These are phyloP conservation scores for Mycosphaerella sp. DNA, from an alignment of 2,329 filamentous ascomycete species.

Conservation along the genomic window DNA sequence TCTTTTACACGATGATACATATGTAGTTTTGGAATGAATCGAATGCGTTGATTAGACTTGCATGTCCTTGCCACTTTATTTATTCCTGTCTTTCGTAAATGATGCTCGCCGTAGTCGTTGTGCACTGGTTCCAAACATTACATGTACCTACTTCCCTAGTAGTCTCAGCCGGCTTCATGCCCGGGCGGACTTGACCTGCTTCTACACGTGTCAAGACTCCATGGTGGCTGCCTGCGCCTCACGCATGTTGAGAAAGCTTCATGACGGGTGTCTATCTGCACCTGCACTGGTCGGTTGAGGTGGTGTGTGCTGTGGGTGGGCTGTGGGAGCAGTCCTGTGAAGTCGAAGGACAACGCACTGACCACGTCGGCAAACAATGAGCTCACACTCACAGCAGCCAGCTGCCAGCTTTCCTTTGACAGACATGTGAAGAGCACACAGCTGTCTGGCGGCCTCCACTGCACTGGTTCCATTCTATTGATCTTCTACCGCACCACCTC, in stretches of 20 bases:
- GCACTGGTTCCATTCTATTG: no score
- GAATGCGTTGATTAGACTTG: not conserved
- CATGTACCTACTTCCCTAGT: not conserved
- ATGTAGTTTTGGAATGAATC: not conserved
- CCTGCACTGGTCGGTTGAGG: no score
- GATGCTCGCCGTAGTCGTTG: not conserved
- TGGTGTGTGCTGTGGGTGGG: no score
- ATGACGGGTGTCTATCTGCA: no score
- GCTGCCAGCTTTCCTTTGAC: constrained; percentile 9
- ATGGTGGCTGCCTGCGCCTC: no score
- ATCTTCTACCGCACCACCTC: not conserved
- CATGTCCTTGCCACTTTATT: not conserved
- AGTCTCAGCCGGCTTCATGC: not conserved
- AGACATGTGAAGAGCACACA: no score
- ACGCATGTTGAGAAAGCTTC: no score
- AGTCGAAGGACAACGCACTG: not conserved
- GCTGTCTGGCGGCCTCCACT: no score
- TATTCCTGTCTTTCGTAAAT: not conserved
- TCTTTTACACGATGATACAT: not conserved
- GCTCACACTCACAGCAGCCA: constrained; percentile 2
- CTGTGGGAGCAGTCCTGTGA: no score
- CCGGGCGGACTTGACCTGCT: no score
- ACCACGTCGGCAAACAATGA: not conserved
- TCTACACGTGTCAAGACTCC: no score
- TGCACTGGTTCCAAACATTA: not conserved